phyloP scores from a whole-genome alignment of 2,329 filamentous ascomycete species.

The Colletotrichum phormii region DNA sequence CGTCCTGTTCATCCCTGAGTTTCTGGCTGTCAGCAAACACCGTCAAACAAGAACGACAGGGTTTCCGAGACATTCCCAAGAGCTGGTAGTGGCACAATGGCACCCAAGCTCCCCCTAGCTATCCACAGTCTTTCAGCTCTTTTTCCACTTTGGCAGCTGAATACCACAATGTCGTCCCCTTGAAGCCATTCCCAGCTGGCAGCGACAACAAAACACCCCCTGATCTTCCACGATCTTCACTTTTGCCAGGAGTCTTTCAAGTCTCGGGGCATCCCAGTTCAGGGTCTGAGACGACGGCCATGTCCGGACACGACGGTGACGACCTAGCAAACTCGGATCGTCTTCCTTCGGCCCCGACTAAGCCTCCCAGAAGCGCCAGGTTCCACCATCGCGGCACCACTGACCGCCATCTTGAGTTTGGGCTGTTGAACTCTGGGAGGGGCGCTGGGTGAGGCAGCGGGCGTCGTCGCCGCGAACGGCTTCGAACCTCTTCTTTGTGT shows the following conservation, averaged over 20 bases:
- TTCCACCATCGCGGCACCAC: constrained; percentile 4
- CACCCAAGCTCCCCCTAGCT: constrained; percentile 6
- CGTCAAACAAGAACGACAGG: constrained; percentile 4
- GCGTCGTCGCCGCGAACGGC: not conserved
- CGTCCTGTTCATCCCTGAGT: not conserved
- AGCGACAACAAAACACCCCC: not conserved
- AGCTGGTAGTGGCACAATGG: constrained; percentile 12
- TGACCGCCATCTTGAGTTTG: not conserved
- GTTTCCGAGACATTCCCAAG: constrained; percentile 26
- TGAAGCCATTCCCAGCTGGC: not conserved
- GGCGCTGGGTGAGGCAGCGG: not conserved
- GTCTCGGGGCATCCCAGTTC: constrained; percentile 4
- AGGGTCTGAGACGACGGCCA: constrained; percentile 31
- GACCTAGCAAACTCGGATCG: not conserved
- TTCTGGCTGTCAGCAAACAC: not conserved
- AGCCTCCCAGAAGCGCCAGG: constrained; percentile 1
- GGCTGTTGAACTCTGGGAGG: constrained; percentile 10
- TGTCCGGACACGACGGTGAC: constrained; percentile 9
- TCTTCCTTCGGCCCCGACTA: not conserved
- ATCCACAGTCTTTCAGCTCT: constrained; percentile 5
- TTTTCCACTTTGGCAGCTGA: not conserved
- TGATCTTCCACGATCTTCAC: constrained; percentile 25
- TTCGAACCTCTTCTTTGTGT: not conserved
- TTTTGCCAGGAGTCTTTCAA: constrained; percentile 4
- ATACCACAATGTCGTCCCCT: not conserved